Conservation (phyloP, 768 basidiomycete species). For the Cyathus striatus region DNA sequence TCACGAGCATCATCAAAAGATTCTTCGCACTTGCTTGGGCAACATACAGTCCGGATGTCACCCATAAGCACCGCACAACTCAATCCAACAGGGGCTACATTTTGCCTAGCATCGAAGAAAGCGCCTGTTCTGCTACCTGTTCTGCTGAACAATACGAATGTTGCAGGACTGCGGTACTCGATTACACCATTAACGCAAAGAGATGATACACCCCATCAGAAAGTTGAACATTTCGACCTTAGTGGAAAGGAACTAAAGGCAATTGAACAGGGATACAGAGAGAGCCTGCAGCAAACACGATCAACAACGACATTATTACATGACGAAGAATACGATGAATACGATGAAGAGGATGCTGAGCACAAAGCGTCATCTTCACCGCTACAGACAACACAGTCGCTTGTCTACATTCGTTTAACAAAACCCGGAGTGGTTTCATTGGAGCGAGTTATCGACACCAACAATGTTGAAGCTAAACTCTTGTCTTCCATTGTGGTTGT, state of each 20-base stretch:
- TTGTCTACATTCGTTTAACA: slow-evolving; percentile 66
- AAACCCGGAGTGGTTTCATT: slow-evolving; percentile 75
- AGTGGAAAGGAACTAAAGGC: slow-evolving; percentile 59
- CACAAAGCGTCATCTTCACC: slow-evolving; percentile 25
- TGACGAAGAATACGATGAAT: slow-evolving; percentile 58
- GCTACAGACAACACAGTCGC: slow-evolving; percentile 70
- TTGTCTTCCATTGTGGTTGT: slow-evolving; percentile 60
- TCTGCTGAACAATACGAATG: slow-evolving; percentile 86
- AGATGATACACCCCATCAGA: slow-evolving; percentile 31
- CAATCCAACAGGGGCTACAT: slow-evolving; percentile 70
- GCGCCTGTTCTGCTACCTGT: slow-evolving; percentile 70
- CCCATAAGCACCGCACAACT: slow-evolving; percentile 91
- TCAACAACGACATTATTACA: slow-evolving; percentile 24
- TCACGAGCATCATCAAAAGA: slow-evolving; percentile 31
- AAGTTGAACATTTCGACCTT: slow-evolving; percentile 51
- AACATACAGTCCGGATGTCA: slow-evolving; percentile 89
- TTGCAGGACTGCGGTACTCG: slow-evolving; percentile 67
- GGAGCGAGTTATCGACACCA: slow-evolving; percentile 66
- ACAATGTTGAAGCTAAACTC: slow-evolving; percentile 72
- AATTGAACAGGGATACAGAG: slow-evolving; percentile 57
- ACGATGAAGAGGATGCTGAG: slow-evolving; percentile 59
- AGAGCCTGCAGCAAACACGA: slow-evolving; percentile 41
- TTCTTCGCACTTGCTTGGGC: slow-evolving; percentile 69
- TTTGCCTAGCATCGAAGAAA: slow-evolving; percentile 58
- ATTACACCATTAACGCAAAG: slow-evolving; percentile 57